phyloP scores from a whole-genome alignment of 768 basidiomycete genomes.

The Bullera alba region DNA sequence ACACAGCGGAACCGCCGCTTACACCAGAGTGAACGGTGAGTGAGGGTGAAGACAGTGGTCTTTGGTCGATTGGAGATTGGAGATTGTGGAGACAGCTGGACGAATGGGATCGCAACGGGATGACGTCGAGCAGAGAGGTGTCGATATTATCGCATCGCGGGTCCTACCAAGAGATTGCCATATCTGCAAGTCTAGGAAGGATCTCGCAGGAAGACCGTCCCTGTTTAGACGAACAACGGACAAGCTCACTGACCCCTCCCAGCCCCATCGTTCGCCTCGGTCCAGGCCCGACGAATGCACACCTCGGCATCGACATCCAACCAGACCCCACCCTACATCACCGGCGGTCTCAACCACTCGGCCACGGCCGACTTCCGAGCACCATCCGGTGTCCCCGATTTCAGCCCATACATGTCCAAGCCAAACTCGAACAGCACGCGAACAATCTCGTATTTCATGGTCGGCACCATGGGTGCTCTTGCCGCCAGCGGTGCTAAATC shows the following conservation, averaged over 20 bases:
- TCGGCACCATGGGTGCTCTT: slow-evolving; percentile 73
- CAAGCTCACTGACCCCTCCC: slow-evolving; percentile 5
- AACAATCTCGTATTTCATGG: slow-evolving; percentile 50
- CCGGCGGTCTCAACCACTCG: slow-evolving; percentile 32
- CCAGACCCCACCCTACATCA: slow-evolving; percentile 6
- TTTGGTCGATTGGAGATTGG: neutral
- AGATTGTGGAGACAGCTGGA: neutral
- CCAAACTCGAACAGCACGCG: slow-evolving; percentile 47
- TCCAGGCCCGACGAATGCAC: slow-evolving; percentile 59
- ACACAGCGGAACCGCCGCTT: slow-evolving; percentile 13
- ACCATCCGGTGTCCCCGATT: slow-evolving; percentile 73
- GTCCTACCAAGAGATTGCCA: neutral
- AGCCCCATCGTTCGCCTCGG: slow-evolving; percentile 54
- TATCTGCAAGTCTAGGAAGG: neutral
- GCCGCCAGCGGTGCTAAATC: slow-evolving; percentile 92
- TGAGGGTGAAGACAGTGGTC: slow-evolving; percentile 1
- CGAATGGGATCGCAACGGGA: neutral
- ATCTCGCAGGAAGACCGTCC: neutral
- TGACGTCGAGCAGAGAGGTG: neutral
- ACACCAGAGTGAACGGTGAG: slow-evolving; percentile 25
- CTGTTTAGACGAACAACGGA: slow-evolving; percentile 4
- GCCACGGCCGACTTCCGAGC: slow-evolving; percentile 4
- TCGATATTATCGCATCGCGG: neutral
- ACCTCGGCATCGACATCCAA: slow-evolving; percentile 61
- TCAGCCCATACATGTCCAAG: slow-evolving; percentile 69